These are phyloP conservation scores for Fraxinus dipetala DNA, from an alignment of 305 asterid genomes.

Conservation along the genomic window DNA sequence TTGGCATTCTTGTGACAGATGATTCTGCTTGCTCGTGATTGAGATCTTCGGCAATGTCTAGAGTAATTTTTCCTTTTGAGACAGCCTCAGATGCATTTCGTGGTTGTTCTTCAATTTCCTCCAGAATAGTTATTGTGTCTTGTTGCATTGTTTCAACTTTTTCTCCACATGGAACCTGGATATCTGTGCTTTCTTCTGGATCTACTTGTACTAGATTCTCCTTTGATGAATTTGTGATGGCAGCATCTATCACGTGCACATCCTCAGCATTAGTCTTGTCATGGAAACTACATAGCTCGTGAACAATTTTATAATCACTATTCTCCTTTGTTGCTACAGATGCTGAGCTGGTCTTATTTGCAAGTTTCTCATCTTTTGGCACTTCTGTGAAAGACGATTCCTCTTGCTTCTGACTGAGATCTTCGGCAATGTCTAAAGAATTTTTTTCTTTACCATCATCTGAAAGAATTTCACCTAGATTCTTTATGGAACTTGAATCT, in stretches of 20 bases:
- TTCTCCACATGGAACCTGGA: not conserved
- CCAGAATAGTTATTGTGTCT: not conserved
- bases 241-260: not conserved
- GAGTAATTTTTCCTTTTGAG: not conserved
- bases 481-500: not conserved
- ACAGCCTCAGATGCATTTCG: not conserved
- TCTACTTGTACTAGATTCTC: not conserved
- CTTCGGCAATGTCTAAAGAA: conserved; percentile 5
- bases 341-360: not conserved
- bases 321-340: not conserved
- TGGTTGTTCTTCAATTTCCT: not conserved
- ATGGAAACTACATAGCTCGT: not conserved
- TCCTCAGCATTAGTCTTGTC: not conserved
- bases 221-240: not conserved
- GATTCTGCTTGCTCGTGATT: conserved; percentile 26
- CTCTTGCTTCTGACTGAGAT: not conserved
- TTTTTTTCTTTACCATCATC: not conserved
- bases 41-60: conserved; percentile 7
- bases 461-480: not conserved
- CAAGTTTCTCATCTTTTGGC: not conserved
- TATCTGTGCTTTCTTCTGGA: not conserved
- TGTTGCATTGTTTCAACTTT: not conserved
- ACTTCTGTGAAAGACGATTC: not conserved
- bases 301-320: not conserved
- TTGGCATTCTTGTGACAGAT: conserved; percentile 22